Conservation (phyloP, 345 rosid genomes). For the Bruguiera gymnorhiza region DNA sequence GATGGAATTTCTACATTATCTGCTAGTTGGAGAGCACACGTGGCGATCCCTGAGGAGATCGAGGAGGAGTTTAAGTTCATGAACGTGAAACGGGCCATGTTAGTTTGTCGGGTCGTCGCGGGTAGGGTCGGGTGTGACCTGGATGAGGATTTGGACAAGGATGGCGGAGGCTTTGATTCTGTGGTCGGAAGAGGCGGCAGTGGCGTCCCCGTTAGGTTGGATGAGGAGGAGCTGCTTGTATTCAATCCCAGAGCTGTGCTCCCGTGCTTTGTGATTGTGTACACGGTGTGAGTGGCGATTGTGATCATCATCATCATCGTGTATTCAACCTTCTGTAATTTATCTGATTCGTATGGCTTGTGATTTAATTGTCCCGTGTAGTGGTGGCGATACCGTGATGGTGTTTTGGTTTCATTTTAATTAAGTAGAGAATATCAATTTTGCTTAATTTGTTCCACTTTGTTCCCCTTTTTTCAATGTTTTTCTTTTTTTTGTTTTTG, state of each 20-base stretch:
- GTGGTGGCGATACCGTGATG: neutral
- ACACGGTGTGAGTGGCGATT: constrained; percentile 33
- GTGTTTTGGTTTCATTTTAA: neutral
- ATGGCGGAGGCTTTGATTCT: constrained; percentile 65
- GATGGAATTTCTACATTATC: constrained; percentile 80
- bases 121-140: constrained; percentile 65
- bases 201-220: constrained; percentile 42
- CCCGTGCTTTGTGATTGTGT: constrained; percentile 92
- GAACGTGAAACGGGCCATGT: constrained; percentile 90
- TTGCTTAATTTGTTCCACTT: no score
- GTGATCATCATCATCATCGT: neutral
- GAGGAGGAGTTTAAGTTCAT: constrained; percentile 85
- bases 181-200: constrained; percentile 52
- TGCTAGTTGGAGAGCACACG: constrained; percentile 80
- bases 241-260: constrained; percentile 99
- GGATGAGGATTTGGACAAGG: constrained; percentile 47
- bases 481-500: no score
- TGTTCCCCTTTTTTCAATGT: no score
- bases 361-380: no score
- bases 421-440: no score
- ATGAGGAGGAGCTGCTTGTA: constrained; percentile 77
- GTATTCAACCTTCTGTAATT: neutral
- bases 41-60: constrained; percentile 64
- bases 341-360: neutral
- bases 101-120: constrained; percentile 81